These are phyloP conservation scores for Epichloe festucae DNA, from an alignment of 2,329 filamentous ascomycete species.

Conservation along the genomic window DNA sequence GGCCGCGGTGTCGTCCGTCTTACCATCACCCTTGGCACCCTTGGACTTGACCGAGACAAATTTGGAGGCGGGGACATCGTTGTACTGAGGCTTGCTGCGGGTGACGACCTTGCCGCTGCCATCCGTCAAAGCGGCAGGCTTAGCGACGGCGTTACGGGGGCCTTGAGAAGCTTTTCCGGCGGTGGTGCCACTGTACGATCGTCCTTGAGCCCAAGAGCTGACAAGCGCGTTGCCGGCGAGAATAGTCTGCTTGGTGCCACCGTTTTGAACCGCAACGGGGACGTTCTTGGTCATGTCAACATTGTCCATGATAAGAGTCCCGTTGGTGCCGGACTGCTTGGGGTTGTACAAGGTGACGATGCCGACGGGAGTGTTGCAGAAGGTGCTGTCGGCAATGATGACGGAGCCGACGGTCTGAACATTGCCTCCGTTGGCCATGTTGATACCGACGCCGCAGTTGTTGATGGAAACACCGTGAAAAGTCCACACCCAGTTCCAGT, in stretches of 20 bases:
- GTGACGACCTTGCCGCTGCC: conserved; percentile 59
- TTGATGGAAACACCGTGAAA: conserved; percentile 66
- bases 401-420: conserved; percentile 74
- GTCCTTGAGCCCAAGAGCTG: conserved; percentile 66
- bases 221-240: conserved; percentile 59
- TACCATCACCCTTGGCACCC: conserved; percentile 79
- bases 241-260: conserved; percentile 42
- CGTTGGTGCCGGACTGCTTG: conserved; percentile 53
- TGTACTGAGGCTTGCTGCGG: conserved; percentile 82
- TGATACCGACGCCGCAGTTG: conserved; percentile 61
- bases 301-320: conserved; percentile 77
- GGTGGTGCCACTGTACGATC: conserved; percentile 46
- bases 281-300: conserved; percentile 66
- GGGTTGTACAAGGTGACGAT: conserved; percentile 56
- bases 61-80: conserved; percentile 46
- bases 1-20: conserved; percentile 72
- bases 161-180: conserved; percentile 46
- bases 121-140: conserved; percentile 55
- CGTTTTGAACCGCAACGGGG: conserved; percentile 50
- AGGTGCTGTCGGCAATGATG: conserved; percentile 66
- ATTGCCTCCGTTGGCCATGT: conserved; percentile 56
- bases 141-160: conserved; percentile 37
- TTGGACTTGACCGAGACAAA: conserved; percentile 75
- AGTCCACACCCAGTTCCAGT: conserved; percentile 85
- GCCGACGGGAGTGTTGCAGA: conserved; percentile 63